Evolutionary conservation across 345 rosid species (phyloP).

Genomic region (Microcos paniculata): DNA sequence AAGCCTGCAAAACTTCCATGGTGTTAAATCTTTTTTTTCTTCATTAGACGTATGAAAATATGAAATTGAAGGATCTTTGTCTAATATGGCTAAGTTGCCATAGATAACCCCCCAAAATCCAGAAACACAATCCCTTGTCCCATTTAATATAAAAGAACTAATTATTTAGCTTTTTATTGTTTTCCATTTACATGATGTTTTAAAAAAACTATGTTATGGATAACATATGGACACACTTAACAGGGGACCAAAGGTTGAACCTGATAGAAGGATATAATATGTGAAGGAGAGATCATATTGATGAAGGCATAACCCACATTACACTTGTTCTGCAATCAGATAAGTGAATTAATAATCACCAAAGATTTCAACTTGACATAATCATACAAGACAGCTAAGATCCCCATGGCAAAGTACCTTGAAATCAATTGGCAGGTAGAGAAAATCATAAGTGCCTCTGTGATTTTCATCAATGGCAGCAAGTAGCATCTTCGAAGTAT

Average conservation of each 20-base stretch:
- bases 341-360: constrained; percentile 16
- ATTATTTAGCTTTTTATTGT: background rate
- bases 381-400: constrained; percentile 8
- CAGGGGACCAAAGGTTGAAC: constrained; percentile 32
- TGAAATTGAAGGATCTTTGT: background rate
- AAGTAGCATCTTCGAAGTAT: constrained; percentile 94
- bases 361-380: constrained; percentile 3
- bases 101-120: background rate
- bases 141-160: constrained; percentile 2
- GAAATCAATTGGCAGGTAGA: constrained; percentile 88
- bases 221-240: background rate
- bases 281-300: constrained; percentile 87
- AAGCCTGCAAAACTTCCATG: constrained; percentile 50
- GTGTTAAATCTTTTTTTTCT: constrained; percentile 6
- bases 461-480: constrained; percentile 93
- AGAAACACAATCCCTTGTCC: background rate
- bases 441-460: constrained; percentile 79
- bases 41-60: background rate
- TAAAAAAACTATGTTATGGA: background rate
- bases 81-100: background rate
- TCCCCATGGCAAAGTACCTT: constrained; percentile 48
- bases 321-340: constrained; percentile 85
- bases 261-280: constrained; percentile 85
- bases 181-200: background rate
- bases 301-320: constrained; percentile 96